These are phyloP conservation scores for Chaetomium globosum DNA, from an alignment of 2,329 filamentous ascomycete genomes.

Conservation along the genomic window DNA sequence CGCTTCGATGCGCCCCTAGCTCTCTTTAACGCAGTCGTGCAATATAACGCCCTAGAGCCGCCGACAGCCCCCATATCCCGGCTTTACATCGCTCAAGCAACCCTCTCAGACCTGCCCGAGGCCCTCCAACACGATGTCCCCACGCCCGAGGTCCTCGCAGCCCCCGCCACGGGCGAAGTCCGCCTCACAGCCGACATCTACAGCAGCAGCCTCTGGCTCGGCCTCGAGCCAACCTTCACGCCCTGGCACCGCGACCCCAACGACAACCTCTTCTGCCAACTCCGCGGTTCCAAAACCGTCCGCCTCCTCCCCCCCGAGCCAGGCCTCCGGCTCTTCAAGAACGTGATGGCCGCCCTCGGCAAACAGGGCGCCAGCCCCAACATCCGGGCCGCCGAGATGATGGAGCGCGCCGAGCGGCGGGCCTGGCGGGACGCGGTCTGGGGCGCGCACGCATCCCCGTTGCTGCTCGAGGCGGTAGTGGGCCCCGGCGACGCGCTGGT, in stretches of 20 bases:
- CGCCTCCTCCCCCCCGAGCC: constrained; percentile 67
- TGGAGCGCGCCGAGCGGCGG: constrained; percentile 73
- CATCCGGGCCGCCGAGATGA: constrained; percentile 85
- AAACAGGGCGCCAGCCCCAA: constrained; percentile 45
- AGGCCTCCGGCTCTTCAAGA: constrained; percentile 66
- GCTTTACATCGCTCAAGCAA: constrained; percentile 87
- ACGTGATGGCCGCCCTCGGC: constrained; percentile 50
- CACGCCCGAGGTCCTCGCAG: constrained; percentile 62
- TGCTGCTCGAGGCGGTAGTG: constrained; percentile 58
- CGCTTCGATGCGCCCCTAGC: constrained; percentile 63
- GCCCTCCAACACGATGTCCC: constrained; percentile 67
- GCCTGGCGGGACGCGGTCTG: constrained; percentile 72
- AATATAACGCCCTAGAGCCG: constrained; percentile 42
- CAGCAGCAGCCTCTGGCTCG: constrained; percentile 83
- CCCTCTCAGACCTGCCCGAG: constrained; percentile 68
- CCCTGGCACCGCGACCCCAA: constrained; percentile 92
- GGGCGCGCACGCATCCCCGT: constrained; percentile 44
- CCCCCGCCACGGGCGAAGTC: constrained; percentile 34
- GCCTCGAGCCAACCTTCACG: constrained; percentile 82
- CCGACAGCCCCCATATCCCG: constrained; percentile 37
- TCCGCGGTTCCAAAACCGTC: constrained; percentile 72
- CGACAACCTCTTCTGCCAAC: constrained; percentile 86
- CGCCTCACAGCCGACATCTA: constrained; percentile 84
- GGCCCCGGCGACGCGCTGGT: constrained; percentile 71
- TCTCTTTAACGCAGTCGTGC: constrained; percentile 62